Conservation (phyloP, 2,329 filamentous ascomycete species). For the Pseudogymnoascus sp. region DNA sequence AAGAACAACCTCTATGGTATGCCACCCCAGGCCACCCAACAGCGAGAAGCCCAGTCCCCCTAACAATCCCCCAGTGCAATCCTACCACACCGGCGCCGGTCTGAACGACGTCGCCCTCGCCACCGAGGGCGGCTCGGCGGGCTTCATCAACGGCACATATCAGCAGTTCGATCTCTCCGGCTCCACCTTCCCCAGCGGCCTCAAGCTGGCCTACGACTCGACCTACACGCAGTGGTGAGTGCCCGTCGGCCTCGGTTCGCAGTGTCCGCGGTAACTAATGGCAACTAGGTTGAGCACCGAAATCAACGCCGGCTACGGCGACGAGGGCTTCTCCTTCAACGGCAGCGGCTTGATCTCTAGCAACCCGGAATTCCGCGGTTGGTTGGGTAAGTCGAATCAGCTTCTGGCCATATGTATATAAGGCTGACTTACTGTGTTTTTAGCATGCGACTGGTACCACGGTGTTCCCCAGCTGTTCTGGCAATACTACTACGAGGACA, state of each 20-base stretch:
- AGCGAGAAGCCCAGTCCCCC: neutral
- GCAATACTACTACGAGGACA: conserved; percentile 11
- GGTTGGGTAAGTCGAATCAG: conserved; percentile 11
- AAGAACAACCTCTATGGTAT: conserved; percentile 17
- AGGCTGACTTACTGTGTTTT: neutral
- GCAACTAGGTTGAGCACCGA: conserved; percentile 1
- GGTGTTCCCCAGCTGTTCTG: conserved; percentile 21
- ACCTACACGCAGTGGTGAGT: conserved; percentile 10
- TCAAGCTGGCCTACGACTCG: neutral
- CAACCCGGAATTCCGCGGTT: conserved; percentile 10
- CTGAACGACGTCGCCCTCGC: conserved; percentile 16
- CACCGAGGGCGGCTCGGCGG: conserved; percentile 7
- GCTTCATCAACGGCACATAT: conserved; percentile 17
- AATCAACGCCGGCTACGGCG: conserved; percentile 13
- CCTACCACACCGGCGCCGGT: conserved; percentile 17
- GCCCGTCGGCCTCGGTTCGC: neutral
- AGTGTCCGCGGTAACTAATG: neutral
- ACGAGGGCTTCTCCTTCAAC: conserved; percentile 16
- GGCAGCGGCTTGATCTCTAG: conserved; percentile 13
- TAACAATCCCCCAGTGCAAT: neutral
- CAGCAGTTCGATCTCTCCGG: conserved; percentile 17
- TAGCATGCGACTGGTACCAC: conserved; percentile 21
- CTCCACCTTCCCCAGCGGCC: conserved; percentile 11
- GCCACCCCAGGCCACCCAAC: neutral
- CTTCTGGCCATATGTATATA: neutral